Evolutionary conservation across 768 basidiomycete species (phyloP).

Genomic region (Cyclocybe cylindracea): DNA sequence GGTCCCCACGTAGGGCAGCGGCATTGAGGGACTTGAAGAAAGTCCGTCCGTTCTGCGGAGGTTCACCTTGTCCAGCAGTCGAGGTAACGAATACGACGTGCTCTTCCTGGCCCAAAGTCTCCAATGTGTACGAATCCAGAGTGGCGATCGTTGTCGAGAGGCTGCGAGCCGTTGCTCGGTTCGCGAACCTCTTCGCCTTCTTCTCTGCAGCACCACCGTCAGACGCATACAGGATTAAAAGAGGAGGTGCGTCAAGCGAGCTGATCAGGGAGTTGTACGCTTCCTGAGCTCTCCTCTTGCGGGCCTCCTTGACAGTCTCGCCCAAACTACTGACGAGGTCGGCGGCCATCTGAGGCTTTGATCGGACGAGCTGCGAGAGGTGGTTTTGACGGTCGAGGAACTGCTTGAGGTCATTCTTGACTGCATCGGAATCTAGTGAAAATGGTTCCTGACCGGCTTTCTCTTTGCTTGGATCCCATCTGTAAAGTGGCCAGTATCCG

Average conservation of each 20-base stretch:
- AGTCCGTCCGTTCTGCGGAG: constrained; percentile 93
- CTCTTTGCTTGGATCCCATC: constrained; percentile 94
- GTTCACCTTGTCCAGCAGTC: constrained; percentile 95
- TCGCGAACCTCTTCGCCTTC: constrained; percentile 83
- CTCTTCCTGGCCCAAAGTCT: constrained; percentile 72
- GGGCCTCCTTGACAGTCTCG: constrained; percentile 79
- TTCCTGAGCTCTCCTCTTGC: constrained; percentile 78
- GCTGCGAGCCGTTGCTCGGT: constrained; percentile 83
- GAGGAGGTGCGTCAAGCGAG: constrained; percentile 85
- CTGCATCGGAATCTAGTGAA: constrained; percentile 86
- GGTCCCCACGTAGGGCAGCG: constrained; percentile 57
- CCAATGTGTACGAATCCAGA: constrained; percentile 79
- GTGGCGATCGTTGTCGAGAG: constrained; percentile 73
- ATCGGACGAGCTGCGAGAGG: constrained; percentile 86
- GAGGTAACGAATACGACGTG: constrained; percentile 88
- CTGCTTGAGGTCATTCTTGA: constrained; percentile 90
- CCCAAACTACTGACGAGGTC: constrained; percentile 86
- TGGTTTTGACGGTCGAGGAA: constrained; percentile 98
- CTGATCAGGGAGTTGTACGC: constrained; percentile 83
- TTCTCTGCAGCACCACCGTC: constrained; percentile 98
- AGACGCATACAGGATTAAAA: constrained; percentile 90
- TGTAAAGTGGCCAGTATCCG: constrained; percentile 97
- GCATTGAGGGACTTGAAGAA: constrained; percentile 86
- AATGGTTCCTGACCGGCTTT: constrained; percentile 78
- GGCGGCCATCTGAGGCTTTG: constrained; percentile 76